A percentile compares a stretch with the other conserved stretches of the same genome.
Evolutionary conservation across 257 asterid species (phyloP).

Genomic region (Henckelia pumila): DNA sequence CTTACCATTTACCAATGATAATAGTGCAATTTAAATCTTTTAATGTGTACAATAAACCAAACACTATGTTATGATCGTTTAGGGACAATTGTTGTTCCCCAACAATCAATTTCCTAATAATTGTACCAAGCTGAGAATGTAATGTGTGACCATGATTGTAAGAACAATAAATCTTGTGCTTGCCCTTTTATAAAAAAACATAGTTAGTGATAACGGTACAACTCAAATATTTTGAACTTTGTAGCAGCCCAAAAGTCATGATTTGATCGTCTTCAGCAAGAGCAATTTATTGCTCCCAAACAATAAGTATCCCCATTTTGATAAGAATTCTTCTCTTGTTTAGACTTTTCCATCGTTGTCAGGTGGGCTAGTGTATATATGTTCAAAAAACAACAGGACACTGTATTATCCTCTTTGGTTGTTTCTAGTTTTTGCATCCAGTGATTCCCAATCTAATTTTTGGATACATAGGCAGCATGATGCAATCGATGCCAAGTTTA

Average conservation of each 20-base stretch:
- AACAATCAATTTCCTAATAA: not conserved
- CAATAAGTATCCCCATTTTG: not conserved
- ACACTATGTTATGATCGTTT: too few relatives aligned
- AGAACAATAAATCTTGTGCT: too few relatives aligned
- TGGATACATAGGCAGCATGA: constrained; percentile 4
- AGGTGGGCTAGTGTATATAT: not conserved
- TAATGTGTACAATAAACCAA: too few relatives aligned
- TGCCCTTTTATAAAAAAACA: too few relatives aligned
- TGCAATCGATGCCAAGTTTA: constrained; percentile 7
- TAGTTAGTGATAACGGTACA: not conserved
- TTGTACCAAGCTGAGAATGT: not conserved
- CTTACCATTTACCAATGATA: too few relatives aligned
- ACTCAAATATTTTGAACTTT: too few relatives aligned
- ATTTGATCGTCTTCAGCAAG: not conserved
- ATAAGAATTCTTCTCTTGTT: not conserved
- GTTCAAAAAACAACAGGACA: not conserved
- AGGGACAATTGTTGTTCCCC: not conserved
- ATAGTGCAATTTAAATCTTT: too few relatives aligned
- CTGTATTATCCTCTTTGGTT: not conserved
- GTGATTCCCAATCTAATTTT: constrained; percentile 1
- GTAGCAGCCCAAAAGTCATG: too few relatives aligned
- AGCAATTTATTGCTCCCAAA: not conserved
- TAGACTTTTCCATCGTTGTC: not conserved
- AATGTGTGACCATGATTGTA: too few relatives aligned
- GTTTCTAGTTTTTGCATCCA: constrained; percentile 1